Percentiles rank a stretch among this genome's conserved stretches.
Evolutionary conservation across 352 stramenopile species (phyloP).

Genomic region (Globisporangium cederbergense): DNA sequence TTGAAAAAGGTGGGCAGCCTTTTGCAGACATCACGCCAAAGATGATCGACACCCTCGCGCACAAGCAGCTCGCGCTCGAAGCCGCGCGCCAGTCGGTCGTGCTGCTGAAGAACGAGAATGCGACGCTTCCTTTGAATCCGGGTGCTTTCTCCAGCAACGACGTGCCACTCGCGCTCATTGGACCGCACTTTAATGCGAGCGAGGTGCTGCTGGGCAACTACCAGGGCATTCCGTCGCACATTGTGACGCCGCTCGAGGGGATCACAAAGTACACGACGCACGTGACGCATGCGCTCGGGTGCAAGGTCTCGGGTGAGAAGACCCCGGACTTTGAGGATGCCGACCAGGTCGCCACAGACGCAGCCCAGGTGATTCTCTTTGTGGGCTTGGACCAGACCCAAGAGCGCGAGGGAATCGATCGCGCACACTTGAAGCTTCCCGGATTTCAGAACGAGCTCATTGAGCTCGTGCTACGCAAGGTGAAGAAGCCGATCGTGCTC

Average conservation of each 20-base stretch:
- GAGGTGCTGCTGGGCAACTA: slow-evolving; percentile 74
- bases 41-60: slow-evolving; percentile 45
- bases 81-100: slow-evolving; percentile 77
- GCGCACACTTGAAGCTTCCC: slow-evolving; percentile 51
- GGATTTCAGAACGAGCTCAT: slow-evolving; percentile 66
- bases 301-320: slow-evolving; percentile 53
- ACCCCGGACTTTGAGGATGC: slow-evolving; percentile 50
- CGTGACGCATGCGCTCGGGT: slow-evolving; percentile 36
- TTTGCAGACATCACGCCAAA: slow-evolving; percentile 51
- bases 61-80: slow-evolving; percentile 59
- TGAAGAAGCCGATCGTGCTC: slow-evolving; percentile 57
- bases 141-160: slow-evolving; percentile 19
- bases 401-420: slow-evolving; percentile 70
- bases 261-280: slow-evolving; percentile 30
- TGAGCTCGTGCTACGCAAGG: slow-evolving; percentile 38
- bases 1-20: slow-evolving; percentile 72
- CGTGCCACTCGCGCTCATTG: slow-evolving; percentile 56
- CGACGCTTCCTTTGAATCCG: slow-evolving; percentile 49
- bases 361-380: slow-evolving; percentile 54
- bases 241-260: slow-evolving; percentile 56
- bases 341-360: slow-evolving; percentile 28
- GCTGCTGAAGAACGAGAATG: slow-evolving; percentile 86
- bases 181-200: slow-evolving; percentile 70
- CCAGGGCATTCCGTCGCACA: slow-evolving; percentile 51
- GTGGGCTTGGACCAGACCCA: slow-evolving; percentile 63